Conservation (phyloP, 2,329 filamentous ascomycete species). For the Phoma sp. region DNA sequence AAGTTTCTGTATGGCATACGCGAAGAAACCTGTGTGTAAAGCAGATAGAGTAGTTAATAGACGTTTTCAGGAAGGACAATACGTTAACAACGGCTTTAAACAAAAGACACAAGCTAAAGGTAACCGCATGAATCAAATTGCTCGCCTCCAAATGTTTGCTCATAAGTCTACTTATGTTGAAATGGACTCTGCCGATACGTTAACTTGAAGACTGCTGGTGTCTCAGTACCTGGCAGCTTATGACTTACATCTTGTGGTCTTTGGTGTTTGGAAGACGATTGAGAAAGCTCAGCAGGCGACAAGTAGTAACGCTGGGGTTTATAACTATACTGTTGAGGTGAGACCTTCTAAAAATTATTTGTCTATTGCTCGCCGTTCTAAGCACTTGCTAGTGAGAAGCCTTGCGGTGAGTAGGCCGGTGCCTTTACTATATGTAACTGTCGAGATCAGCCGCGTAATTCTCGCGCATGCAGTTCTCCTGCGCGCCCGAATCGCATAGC, state of each 20-base stretch:
- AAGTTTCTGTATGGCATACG: no score
- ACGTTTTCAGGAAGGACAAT: no score
- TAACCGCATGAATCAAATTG: no score
- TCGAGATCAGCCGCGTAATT: not conserved
- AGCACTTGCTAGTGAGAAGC: constrained; percentile 1
- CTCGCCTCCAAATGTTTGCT: no score
- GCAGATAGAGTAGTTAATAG: no score
- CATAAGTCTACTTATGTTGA: constrained; percentile 1
- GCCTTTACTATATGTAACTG: constrained; percentile 15
- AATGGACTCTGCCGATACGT: constrained; percentile 1
- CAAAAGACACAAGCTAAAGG: no score
- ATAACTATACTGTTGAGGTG: not conserved
- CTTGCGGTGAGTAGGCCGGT: constrained; percentile 18
- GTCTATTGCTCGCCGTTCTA: not conserved
- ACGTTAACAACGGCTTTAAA: no score
- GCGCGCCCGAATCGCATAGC: no score
- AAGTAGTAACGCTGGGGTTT: not conserved
- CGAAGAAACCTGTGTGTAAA: no score
- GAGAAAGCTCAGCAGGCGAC: not conserved
- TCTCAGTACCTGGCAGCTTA: constrained; percentile 1
- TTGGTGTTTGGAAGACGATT: not conserved
- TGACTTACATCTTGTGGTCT: not conserved
- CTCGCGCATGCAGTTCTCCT: no score
- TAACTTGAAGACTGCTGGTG: constrained; percentile 3
- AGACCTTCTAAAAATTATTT: not conserved